Base-by-base conservation (phyloP, 1,284 basidiomycete species). In the Phellopilus nigrolimitatus region DNA sequence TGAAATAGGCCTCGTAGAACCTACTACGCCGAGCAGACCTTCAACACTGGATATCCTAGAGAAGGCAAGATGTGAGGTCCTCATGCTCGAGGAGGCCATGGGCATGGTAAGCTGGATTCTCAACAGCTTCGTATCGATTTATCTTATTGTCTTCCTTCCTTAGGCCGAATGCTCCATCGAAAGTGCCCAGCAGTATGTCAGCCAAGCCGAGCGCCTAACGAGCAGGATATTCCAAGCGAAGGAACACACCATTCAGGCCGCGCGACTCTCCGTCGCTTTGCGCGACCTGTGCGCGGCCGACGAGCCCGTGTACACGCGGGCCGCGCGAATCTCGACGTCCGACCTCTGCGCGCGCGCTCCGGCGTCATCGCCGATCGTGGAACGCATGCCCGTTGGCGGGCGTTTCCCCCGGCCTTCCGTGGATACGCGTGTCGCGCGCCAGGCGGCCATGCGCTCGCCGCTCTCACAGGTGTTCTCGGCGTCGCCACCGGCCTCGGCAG, bases 361-460 rank as follows among this genome's bases (percentile, higher is more conserved):
- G 10, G 33, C 40, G 13, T 21, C 28, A 12, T 50, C 49, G 17
- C 49, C 49, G 19, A 37, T 25, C 40, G 7, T n/a, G 5, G 21
- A 33, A 13, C 49, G 40, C 42, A 25, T 50, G 40, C 30, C 51
- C 19, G 56, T 53, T 38, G 15, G 49, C 45, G 9, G 37, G 42
- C 24, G 54, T 17, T 54, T 57, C 24, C n/a, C n/a, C 41, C 24
- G 12, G n/a, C 21, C 15, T 43, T 24, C 21, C 41, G 22, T 24
- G 15, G 41, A 19, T 24, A 28, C 28, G n/a, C n/a, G n/a, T n/a
- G n/a, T n/a, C n/a, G n/a, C n/a, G n/a, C n/a, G n/a, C n/a, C n/a
- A n/a, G n/a, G 38, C 66, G 63, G 44, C 59, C 56, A 43, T 62
- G 53, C 71, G 72, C 10, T 60, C 71, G 36, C 64, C 66, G 21